Evolutionary conservation across 139 green algal species (phyloP).

Genomic region (Chlamydomonas sphaeroides): DNA sequence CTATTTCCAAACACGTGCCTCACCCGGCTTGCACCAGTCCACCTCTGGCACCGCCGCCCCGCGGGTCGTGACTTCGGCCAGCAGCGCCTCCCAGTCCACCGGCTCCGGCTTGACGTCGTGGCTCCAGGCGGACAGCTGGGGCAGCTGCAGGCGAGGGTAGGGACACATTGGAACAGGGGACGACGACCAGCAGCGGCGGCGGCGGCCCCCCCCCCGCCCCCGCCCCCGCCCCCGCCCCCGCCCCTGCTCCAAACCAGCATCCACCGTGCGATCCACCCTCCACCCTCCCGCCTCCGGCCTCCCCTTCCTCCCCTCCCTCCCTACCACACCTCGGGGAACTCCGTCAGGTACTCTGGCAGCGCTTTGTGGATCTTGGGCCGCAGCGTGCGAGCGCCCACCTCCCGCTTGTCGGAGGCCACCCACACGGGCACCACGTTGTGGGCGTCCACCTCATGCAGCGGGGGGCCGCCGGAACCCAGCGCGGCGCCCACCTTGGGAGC

Average conservation of each 20-base stretch:
- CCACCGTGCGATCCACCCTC: not conserved
- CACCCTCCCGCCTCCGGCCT: no score
- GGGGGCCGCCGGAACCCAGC: constrained; percentile 39
- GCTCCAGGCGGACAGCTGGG: constrained; percentile 2
- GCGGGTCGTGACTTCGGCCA: constrained; percentile 72
- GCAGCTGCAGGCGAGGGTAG: not conserved
- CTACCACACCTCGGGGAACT: constrained; percentile 73
- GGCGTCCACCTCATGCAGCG: constrained; percentile 92
- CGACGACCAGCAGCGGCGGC: not conserved
- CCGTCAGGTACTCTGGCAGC: constrained; percentile 87
- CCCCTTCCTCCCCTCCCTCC: no score
- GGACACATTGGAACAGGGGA: not conserved
- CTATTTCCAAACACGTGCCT: no score
- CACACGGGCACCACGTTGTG: constrained; percentile 97
- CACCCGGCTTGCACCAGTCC: constrained; percentile 72
- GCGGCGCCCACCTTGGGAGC: constrained; percentile 36
- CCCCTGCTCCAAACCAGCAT: no score
- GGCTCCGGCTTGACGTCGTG: constrained; percentile 36
- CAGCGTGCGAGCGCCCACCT: constrained; percentile 90
- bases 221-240: no score
- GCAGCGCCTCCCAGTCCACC: constrained; percentile 83
- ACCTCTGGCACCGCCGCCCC: constrained; percentile 87
- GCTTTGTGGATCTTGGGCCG: constrained; percentile 89
- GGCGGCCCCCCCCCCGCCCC: no score
- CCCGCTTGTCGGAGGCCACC: constrained; percentile 89